phyloP scores from a whole-genome alignment of 495 filamentous ascomycete species.

The Penicillium salamii region DNA sequence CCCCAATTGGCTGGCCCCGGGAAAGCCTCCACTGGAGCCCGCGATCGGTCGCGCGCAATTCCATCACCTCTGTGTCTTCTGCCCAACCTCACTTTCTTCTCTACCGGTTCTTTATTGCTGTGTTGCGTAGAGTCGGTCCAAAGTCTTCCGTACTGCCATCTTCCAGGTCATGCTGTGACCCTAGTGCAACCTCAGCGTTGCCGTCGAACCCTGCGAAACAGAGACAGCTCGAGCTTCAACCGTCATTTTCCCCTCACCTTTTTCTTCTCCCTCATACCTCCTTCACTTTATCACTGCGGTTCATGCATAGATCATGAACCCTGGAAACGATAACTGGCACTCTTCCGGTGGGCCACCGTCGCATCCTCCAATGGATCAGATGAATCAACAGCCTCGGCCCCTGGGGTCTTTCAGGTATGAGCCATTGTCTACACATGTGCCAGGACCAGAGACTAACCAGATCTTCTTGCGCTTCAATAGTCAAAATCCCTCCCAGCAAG shows the following conservation, averaged over 20 bases:
- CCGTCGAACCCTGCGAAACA: constrained; percentile 5
- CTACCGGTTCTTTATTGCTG: constrained; percentile 2
- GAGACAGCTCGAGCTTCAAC: constrained; percentile 19
- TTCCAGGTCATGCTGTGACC: constrained; percentile 27
- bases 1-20: constrained; percentile 31
- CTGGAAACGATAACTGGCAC: constrained; percentile 50
- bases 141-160: constrained; percentile 1
- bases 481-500: constrained; percentile 48
- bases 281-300: constrained; percentile 2
- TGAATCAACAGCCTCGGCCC: constrained; percentile 45
- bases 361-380: constrained; percentile 46
- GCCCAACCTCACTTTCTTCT: constrained; percentile 1
- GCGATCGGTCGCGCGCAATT: constrained; percentile 49
- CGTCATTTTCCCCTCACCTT: constrained; percentile 1
- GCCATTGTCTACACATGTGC: not conserved
- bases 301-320: constrained; percentile 40
- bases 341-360: constrained; percentile 42
- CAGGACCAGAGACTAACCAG: constrained; percentile 14
- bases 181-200: constrained; percentile 19
- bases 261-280: not conserved
- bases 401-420: constrained; percentile 46
- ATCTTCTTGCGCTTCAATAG: constrained; percentile 20
- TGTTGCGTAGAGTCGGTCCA: constrained; percentile 1
- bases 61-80: constrained; percentile 15
- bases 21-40: constrained; percentile 43